Evolutionary conservation across 805 yeast species (phyloP).

Genomic region (Cyberlindnera maclurae): DNA sequence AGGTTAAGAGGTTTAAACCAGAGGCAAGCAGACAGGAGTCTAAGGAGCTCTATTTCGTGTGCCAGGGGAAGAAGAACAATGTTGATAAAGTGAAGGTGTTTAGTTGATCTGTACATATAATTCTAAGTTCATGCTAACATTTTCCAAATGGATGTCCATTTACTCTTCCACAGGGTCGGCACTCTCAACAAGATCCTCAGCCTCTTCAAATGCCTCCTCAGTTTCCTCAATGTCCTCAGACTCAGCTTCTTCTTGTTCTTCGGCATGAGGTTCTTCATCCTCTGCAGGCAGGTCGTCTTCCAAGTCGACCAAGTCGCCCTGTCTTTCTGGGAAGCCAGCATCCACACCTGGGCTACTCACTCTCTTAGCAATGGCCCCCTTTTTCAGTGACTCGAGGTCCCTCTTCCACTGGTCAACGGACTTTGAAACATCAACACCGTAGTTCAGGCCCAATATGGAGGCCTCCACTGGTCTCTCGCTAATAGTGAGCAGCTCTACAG

Average conservation of each 20-base stretch:
- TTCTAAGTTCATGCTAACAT: not conserved
- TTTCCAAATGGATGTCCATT: conserved; percentile 1
- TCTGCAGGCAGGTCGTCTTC: conserved; percentile 26
- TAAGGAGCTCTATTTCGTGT: conserved; percentile 76
- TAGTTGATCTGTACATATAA: conserved; percentile 7
- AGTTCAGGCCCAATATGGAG: conserved; percentile 69
- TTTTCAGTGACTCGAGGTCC: conserved; percentile 42
- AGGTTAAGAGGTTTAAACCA: conserved; percentile 72
- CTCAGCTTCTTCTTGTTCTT: conserved; percentile 6
- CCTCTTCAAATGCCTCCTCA: conserved; percentile 2
- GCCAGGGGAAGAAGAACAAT: conserved; percentile 38
- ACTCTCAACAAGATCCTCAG: conserved; percentile 3
- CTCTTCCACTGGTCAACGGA: conserved; percentile 64
- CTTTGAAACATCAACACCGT: conserved; percentile 39
- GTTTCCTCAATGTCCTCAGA: conserved; percentile 8
- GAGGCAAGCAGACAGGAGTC: conserved; percentile 73
- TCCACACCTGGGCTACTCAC: conserved; percentile 34
- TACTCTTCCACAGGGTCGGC: conserved; percentile 1
- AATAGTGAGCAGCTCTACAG: conserved; percentile 57
- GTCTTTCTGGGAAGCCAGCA: conserved; percentile 26
- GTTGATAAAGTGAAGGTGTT: conserved; percentile 41
- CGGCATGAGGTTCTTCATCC: conserved; percentile 11
- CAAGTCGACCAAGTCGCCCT: conserved; percentile 34
- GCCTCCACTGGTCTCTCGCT: conserved; percentile 80
- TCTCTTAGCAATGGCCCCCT: conserved; percentile 54